These are phyloP conservation scores for Carpediemonas membranifera DNA, from an alignment of 78 protist species.

Conservation along the genomic window DNA sequence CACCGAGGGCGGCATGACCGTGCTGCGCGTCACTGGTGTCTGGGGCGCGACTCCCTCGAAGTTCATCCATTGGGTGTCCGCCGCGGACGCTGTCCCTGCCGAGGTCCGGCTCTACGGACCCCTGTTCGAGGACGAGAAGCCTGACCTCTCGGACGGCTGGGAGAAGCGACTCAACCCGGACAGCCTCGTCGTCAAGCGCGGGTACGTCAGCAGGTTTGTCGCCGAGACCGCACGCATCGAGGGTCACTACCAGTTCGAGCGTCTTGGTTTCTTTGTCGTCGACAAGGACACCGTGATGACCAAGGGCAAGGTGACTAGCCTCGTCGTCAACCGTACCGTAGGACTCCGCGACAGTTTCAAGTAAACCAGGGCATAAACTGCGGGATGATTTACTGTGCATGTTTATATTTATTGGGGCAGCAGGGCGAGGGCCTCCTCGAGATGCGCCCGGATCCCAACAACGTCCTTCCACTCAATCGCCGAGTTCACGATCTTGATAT, in stretches of 20 bases:
- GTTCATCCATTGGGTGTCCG: slow-evolving; percentile 17
- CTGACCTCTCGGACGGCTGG: neutral
- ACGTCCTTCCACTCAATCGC: too few relatives aligned
- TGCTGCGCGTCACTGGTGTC: neutral
- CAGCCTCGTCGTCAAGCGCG: neutral
- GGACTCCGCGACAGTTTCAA: too few relatives aligned
- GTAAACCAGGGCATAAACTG: too few relatives aligned
- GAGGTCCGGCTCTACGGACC: slow-evolving; percentile 13
- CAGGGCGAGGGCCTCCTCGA: too few relatives aligned
- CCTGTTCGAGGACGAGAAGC: slow-evolving; percentile 6
- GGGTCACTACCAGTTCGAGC: slow-evolving; percentile 73
- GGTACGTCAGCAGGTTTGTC: neutral
- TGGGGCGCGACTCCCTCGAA: neutral
- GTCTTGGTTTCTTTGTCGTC: slow-evolving; percentile 74
- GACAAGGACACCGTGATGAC: slow-evolving; percentile 52
- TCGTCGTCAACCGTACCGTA: slow-evolving; percentile 76
- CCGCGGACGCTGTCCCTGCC: neutral
- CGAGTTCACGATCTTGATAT: too few relatives aligned
- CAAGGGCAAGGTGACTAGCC: slow-evolving; percentile 2
- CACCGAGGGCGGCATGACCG: neutral
- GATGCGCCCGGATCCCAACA: too few relatives aligned
- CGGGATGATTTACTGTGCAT: too few relatives aligned
- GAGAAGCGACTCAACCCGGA: neutral
- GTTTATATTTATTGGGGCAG: too few relatives aligned
- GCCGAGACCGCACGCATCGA: slow-evolving; percentile 3